A percentile compares a stretch with the other conserved stretches of the same genome.
phyloP scores from a whole-genome alignment of 148 eudicot species.

The Pouteria glomerata region DNA sequence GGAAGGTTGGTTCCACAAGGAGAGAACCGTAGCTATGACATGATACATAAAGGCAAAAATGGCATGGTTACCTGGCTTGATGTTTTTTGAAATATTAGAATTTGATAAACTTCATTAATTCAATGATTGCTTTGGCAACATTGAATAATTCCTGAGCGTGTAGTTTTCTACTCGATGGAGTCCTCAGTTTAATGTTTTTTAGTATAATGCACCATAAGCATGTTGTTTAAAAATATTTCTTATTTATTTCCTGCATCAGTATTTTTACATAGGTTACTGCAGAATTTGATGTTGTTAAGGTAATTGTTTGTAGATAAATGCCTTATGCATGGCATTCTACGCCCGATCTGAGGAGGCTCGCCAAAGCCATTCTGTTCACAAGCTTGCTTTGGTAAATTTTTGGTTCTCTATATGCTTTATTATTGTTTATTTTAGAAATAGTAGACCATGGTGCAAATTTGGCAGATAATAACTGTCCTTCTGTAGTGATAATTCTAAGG shows the following conservation, averaged over 20 bases:
- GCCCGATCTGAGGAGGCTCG: conserved; percentile 98
- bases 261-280: conserved; percentile 3
- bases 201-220: too few relatives aligned
- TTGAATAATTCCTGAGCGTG: neutral
- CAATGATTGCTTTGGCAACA: neutral
- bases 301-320: conserved; percentile 66
- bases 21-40: neutral
- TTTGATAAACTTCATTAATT: neutral
- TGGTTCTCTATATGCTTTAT: neutral
- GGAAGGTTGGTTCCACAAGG: neutral
- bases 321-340: conserved; percentile 96
- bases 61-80: neutral
- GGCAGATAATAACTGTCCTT: neutral
- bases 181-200: neutral
- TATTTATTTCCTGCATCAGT: neutral
- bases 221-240: neutral
- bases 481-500: neutral
- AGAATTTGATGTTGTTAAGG: conserved; percentile 7
- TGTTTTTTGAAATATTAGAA: neutral
- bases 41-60: neutral
- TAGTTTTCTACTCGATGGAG: neutral
- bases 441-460: neutral
- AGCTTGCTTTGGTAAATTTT: conserved; percentile 76
- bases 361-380: conserved; percentile 88
- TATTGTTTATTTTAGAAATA: neutral